Conservation (phyloP, 1,284 basidiomycete genomes). For the Coriolopsis trogii region DNA sequence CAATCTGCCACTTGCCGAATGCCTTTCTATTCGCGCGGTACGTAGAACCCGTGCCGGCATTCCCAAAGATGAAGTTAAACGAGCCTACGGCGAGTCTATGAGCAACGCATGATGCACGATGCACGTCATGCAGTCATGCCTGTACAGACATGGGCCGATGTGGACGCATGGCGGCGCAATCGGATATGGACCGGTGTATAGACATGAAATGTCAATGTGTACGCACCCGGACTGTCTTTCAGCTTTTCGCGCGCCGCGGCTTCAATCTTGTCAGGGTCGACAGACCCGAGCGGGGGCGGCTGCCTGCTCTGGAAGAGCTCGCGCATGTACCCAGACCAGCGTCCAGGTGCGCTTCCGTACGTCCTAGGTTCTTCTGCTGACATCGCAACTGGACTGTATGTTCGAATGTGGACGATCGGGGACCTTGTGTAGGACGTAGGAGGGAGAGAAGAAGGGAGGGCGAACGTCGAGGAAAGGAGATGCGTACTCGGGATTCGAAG, state of each 20-base stretch:
- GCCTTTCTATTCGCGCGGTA: constrained; percentile 57
- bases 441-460: too few relatives aligned
- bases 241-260: constrained; percentile 46
- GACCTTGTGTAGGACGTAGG: too few relatives aligned
- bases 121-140: not conserved
- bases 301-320: constrained; percentile 30
- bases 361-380: too few relatives aligned
- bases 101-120: too few relatives aligned
- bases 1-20: constrained; percentile 63
- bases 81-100: constrained; percentile 43
- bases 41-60: constrained; percentile 63
- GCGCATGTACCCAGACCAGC: constrained; percentile 35
- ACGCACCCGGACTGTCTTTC: constrained; percentile 39
- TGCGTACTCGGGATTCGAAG: too few relatives aligned
- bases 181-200: too few relatives aligned
- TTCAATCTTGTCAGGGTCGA: constrained; percentile 47
- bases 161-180: not conserved
- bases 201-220: too few relatives aligned
- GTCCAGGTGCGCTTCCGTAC: constrained; percentile 15
- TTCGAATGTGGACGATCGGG: too few relatives aligned
- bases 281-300: constrained; percentile 42
- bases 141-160: not conserved
- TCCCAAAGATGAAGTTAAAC: constrained; percentile 64
- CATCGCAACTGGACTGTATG: too few relatives aligned
- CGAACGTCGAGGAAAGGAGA: too few relatives aligned